Conservation (phyloP, 2,329 filamentous ascomycete species). For the Scytalidium lignicola region DNA sequence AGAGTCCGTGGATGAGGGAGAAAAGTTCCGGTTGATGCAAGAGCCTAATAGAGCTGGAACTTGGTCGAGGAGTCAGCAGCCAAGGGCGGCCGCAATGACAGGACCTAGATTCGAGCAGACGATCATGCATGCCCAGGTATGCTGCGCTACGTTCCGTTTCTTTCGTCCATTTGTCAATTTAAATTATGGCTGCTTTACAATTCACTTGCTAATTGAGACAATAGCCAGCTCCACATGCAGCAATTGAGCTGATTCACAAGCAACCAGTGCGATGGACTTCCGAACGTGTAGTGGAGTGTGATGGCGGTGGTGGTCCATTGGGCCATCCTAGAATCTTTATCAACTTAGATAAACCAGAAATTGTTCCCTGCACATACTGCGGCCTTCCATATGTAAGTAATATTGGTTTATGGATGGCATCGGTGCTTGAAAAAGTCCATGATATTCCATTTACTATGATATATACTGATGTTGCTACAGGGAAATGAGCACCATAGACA, state of each 20-base stretch:
- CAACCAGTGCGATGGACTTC: slow-evolving; percentile 92
- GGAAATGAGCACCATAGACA: slow-evolving; percentile 85
- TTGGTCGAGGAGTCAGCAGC: slow-evolving; percentile 84
- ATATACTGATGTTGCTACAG: slow-evolving; percentile 38
- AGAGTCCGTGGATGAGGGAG: slow-evolving; percentile 44
- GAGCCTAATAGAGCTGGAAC: slow-evolving; percentile 77
- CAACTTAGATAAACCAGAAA: slow-evolving; percentile 96
- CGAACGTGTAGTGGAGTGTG: slow-evolving; percentile 74
- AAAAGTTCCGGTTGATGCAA: slow-evolving; percentile 43
- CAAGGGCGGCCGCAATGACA: slow-evolving; percentile 78
- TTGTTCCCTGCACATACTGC: slow-evolving; percentile 86
- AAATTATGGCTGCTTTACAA: not conserved
- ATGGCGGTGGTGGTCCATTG: slow-evolving; percentile 83
- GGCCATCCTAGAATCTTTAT: slow-evolving; percentile 95
- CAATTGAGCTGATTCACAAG: slow-evolving; percentile 94
- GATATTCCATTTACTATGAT: not conserved
- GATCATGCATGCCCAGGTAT: slow-evolving; percentile 85
- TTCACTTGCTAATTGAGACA: slow-evolving; percentile 25
- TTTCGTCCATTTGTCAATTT: not conserved
- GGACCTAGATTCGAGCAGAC: slow-evolving; percentile 97
- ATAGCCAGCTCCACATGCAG: slow-evolving; percentile 82
- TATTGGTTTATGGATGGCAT: not conserved
- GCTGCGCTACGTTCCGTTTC: slow-evolving; percentile 18
- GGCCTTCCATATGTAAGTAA: slow-evolving; percentile 81
- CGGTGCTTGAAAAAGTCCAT: too few species aligned